Evolutionary conservation across 305 asterid genomes (phyloP), one percentile per base, ranked within the genome.

Genomic region (Fraxinus albicans): DNA sequence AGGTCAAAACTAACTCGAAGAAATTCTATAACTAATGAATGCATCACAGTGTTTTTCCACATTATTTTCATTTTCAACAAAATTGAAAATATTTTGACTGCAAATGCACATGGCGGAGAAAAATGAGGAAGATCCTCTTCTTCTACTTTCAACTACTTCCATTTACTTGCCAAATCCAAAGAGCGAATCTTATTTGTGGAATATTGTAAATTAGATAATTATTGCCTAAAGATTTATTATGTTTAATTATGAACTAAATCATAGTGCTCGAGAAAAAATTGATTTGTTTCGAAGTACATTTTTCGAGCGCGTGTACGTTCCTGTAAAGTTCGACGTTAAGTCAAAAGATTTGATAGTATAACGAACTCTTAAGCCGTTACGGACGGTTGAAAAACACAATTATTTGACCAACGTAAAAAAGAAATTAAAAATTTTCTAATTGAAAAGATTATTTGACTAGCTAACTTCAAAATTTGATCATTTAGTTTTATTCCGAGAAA

Each of bases 71-170:
- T 29, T 70, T 12, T 70, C 76, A 31, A 70, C 76, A 70, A 70
- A 70, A 70, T 13, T 70, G 76, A 70, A 70, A 70, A 70, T 29
- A 70, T 70, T 0, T 70, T 70, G 76, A 70, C 76, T 70, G 25
- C n/a, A 4, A 69, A 29, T 12, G 75, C 75, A 70, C 42, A 31
- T 13, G 76, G 76, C 5, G 6, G 42, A 29, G 36, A 70, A 70
- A 70, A 70, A 31, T 31, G 38, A 3, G 19, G 76, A 15, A 70
- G 23, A 17, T 31, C 12, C 8, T 4, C 31, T 33, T 70, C 38
- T 31, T 70, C 76, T 70, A 31, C 40, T 70, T 27, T 15, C 76
- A 70, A 70, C 42, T 31, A 70, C 76, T 70, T 70, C 76, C 42
- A 70, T 70, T 70, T 70, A 31, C 40, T 31, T 29, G 9, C 10